Evolutionary conservation across 352 stramenopile species (phyloP).

Genomic region (Detonula confervacea): DNA sequence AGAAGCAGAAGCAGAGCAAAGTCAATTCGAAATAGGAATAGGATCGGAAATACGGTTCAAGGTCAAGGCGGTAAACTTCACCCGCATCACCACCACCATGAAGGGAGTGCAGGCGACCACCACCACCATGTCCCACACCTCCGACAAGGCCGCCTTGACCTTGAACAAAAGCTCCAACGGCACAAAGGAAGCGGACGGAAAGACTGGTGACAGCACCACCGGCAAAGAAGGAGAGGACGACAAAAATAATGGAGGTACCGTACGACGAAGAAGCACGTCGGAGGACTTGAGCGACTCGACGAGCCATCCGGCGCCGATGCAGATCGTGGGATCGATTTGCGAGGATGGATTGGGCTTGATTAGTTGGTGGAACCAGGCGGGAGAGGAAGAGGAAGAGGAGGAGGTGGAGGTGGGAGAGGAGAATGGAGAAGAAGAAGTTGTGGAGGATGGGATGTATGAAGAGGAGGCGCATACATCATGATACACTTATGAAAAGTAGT

Average conservation of each 20-base stretch:
- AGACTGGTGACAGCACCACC: neutral
- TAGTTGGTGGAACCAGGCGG: constrained; percentile 70
- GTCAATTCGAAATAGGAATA: constrained; percentile 85
- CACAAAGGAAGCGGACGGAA: constrained; percentile 24
- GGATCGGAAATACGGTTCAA: constrained; percentile 83
- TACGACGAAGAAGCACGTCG: constrained; percentile 72
- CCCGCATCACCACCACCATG: constrained; percentile 79
- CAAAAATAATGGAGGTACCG: constrained; percentile 11
- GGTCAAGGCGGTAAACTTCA: constrained; percentile 84
- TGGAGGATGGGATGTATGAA: neutral
- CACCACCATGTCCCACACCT: constrained; percentile 60
- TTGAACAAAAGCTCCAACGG: too few species aligned
- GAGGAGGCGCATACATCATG: neutral
- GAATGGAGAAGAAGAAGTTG: constrained; percentile 19
- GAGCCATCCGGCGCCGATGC: constrained; percentile 70
- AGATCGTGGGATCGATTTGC: constrained; percentile 83
- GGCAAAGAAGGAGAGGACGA: constrained; percentile 8
- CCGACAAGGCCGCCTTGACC: constrained; percentile 9
- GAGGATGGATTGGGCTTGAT: constrained; percentile 82
- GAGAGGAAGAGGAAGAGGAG: constrained; percentile 68
- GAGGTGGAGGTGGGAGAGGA: constrained; percentile 46
- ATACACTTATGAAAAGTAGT: too few species aligned
- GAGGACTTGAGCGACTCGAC: constrained; percentile 65
- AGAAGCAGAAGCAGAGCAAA: too few species aligned
- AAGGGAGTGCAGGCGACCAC: constrained; percentile 82